A percentile compares a stretch with the other conserved stretches of the same genome.
These are phyloP conservation scores for Pestalotiopsis sp. DNA, from an alignment of 2,329 filamentous ascomycete genomes.

Conservation along the genomic window DNA sequence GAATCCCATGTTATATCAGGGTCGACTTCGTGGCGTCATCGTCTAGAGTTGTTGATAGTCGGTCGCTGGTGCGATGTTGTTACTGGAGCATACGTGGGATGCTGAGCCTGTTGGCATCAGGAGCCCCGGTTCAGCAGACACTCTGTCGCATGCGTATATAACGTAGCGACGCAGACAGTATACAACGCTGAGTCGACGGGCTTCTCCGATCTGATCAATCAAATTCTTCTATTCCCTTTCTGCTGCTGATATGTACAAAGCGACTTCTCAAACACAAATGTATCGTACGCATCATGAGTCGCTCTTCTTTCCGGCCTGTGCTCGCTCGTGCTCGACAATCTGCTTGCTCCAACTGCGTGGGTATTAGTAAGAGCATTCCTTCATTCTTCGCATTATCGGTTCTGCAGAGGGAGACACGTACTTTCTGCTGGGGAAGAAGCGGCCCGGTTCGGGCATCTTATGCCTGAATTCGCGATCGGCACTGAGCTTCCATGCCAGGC, in stretches of 20 bases:
- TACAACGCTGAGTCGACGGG: not conserved
- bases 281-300: constrained; percentile 20
- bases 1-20: too few species aligned
- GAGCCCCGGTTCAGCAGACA: not conserved
- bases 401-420: constrained; percentile 45
- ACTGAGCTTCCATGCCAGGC: constrained; percentile 69
- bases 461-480: constrained; percentile 73
- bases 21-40: too few species aligned
- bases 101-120: not conserved
- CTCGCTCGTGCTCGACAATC: constrained; percentile 46
- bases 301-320: constrained; percentile 31
- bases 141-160: not conserved
- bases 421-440: constrained; percentile 88
- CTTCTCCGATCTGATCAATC: not conserved
- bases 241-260: constrained; percentile 1
- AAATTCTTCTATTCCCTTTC: not conserved
- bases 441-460: constrained; percentile 75
- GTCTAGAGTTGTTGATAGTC: not conserved
- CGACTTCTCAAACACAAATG: not conserved
- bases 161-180: too few species aligned
- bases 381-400: constrained; percentile 17
- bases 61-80: not conserved
- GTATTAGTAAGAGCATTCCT: not conserved
- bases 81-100: not conserved
- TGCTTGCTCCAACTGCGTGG: constrained; percentile 44